Percentiles rank a stretch among this genome's conserved stretches.
Evolutionary conservation across 192 early-diverging fungal genomes (phyloP).

Genomic region (Rhizophagus prolifer): DNA sequence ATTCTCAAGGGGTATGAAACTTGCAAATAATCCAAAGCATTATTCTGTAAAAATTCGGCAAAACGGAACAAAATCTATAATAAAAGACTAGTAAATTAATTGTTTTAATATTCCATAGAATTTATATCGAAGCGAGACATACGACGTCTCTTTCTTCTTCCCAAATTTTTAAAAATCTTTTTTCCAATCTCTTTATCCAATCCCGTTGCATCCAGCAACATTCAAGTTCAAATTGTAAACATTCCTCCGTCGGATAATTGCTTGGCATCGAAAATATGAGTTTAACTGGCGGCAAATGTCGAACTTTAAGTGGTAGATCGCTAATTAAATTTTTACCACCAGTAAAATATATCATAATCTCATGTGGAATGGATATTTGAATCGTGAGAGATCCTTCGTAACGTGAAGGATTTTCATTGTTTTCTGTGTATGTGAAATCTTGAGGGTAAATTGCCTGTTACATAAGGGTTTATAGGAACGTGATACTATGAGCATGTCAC

Average conservation of each 20-base stretch:
- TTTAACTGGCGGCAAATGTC: constrained; percentile 31
- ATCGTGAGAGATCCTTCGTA: constrained; percentile 24
- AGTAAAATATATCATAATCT: constrained; percentile 7
- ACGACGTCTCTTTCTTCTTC: constrained; percentile 30
- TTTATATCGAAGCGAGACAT: constrained; percentile 2
- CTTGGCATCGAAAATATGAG: constrained; percentile 33
- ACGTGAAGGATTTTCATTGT: background rate
- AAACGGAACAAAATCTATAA: constrained; percentile 16
- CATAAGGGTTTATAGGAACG: background rate
- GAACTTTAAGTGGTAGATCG: constrained; percentile 19
- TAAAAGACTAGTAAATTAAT: background rate
- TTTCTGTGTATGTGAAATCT: constrained; percentile 33
- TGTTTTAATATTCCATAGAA: background rate
- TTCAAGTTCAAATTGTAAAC: constrained; percentile 20
- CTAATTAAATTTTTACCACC: background rate
- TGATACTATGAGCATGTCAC: background rate
- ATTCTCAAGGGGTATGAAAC: constrained; percentile 14
- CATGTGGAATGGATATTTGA: constrained; percentile 10
- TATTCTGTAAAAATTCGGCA: constrained; percentile 24
- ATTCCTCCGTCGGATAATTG: constrained; percentile 25
- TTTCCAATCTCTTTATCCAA: constrained; percentile 13
- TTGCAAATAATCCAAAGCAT: constrained; percentile 17
- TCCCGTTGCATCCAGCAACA: constrained; percentile 31
- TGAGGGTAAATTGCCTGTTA: constrained; percentile 34
- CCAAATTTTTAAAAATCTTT: constrained; percentile 29